These are phyloP conservation scores for Bolboschoenus planiculmis DNA, from an alignment of 176 grass and related monocot genomes.

Conservation along the genomic window DNA sequence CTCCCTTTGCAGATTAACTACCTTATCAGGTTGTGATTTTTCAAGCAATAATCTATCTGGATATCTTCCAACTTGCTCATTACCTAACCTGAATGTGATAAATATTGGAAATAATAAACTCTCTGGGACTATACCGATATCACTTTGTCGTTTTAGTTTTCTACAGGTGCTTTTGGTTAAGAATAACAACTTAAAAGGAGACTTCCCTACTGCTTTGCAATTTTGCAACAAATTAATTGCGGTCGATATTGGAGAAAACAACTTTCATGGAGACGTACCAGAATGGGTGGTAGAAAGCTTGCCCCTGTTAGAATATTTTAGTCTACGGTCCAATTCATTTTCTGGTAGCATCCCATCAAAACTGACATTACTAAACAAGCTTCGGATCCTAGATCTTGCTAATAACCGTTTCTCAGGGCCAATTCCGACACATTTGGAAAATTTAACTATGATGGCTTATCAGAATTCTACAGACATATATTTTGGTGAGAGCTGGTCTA, in stretches of 20 bases:
- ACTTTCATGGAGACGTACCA: background rate
- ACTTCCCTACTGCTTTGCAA: too few species aligned
- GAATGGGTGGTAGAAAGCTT: background rate
- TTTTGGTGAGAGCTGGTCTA: too few species aligned
- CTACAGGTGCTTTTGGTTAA: background rate
- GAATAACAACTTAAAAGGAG: slow-evolving; percentile 28
- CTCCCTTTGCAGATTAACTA: slow-evolving; percentile 17
- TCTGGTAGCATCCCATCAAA: slow-evolving; percentile 6
- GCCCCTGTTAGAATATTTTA: background rate
- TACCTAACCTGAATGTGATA: background rate
- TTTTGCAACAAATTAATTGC: slow-evolving; percentile 9
- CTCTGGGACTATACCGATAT: too few species aligned
- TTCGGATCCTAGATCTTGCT: too few species aligned
- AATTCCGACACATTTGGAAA: too few species aligned
- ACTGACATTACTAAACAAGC: background rate
- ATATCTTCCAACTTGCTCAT: background rate
- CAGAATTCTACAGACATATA: too few species aligned
- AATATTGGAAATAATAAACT: background rate
- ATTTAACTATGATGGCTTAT: too few species aligned
- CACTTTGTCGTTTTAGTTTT: too few species aligned
- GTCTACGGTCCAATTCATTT: slow-evolving; percentile 30
- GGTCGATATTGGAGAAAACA: slow-evolving; percentile 17
- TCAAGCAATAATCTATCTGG: slow-evolving; percentile 7
- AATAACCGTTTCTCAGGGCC: too few species aligned
- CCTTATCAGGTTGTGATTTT: background rate